These are phyloP conservation scores for Alternaria longipes DNA, from an alignment of 2,329 filamentous ascomycete genomes.

Conservation along the genomic window DNA sequence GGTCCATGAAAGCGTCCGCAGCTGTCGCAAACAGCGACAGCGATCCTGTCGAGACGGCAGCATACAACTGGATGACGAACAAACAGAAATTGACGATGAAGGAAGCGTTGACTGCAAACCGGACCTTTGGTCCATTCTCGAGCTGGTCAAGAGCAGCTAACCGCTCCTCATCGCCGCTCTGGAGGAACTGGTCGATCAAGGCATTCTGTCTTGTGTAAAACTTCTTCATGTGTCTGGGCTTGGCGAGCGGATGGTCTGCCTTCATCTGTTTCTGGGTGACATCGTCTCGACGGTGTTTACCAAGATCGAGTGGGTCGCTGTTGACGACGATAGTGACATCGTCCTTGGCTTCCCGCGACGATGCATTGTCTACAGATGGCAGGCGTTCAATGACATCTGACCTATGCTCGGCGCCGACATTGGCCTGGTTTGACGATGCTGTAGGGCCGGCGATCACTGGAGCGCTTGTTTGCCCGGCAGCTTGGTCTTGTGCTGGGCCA, in stretches of 20 bases:
- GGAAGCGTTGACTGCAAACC: constrained; percentile 51
- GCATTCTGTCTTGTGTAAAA: constrained; percentile 55
- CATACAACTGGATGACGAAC: constrained; percentile 68
- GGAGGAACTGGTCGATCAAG: constrained; percentile 60
- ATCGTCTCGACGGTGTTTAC: constrained; percentile 45
- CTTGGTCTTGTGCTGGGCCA: constrained; percentile 39
- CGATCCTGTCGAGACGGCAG: constrained; percentile 66
- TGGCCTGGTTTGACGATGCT: constrained; percentile 36
- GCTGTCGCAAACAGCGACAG: constrained; percentile 72
- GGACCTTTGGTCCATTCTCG: constrained; percentile 56
- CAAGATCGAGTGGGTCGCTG: constrained; percentile 51
- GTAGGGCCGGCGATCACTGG: constrained; percentile 33
- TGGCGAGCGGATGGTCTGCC: constrained; percentile 27
- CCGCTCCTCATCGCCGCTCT: constrained; percentile 65
- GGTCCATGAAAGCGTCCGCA: constrained; percentile 72
- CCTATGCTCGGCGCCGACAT: constrained; percentile 27
- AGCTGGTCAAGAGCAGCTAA: constrained; percentile 61
- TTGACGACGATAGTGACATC: constrained; percentile 27
- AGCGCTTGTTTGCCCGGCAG: constrained; percentile 38
- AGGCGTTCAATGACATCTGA: constrained; percentile 38
- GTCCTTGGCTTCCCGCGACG: constrained; percentile 35
- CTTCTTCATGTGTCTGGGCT: constrained; percentile 35
- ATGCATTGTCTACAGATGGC: constrained; percentile 30
- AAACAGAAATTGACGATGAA: constrained; percentile 56
- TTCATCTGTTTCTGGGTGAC: constrained; percentile 59